These are phyloP conservation scores for barrel medic (Medicago truncatula) DNA, from an alignment of 306 rosid genomes.

Conservation along the genomic window MtrunA17r5.0-ANR NC_053045.1:55201001-55201500, in stretches of 20 bases:
- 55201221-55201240: slow-evolving; percentile 12
- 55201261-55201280: not conserved
- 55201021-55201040: slow-evolving; percentile 93
- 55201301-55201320: not conserved
- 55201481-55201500: slow-evolving; percentile 31
- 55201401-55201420: not conserved
- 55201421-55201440: not conserved
- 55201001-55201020: slow-evolving; percentile 98
- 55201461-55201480: not conserved
- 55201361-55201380: not conserved
- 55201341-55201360: not conserved
- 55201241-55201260: not conserved
- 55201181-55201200: slow-evolving; percentile 17
- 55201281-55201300: not conserved
- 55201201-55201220: slow-evolving; percentile 25
- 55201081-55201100: slow-evolving; percentile 9
- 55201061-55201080: slow-evolving; percentile 13
- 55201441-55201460: not conserved
- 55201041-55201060: slow-evolving; percentile 44
- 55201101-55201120: slow-evolving; percentile 5
- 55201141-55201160: not conserved
- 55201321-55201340: not conserved
- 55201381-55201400: not conserved
- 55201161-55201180: slow-evolving; percentile 1
- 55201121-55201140: slow-evolving; percentile 16